A percentile compares a stretch with the other conserved stretches of the same genome.
Conservation (phyloP, 345 rosid species). For the Sisymbrium irio region DNA sequence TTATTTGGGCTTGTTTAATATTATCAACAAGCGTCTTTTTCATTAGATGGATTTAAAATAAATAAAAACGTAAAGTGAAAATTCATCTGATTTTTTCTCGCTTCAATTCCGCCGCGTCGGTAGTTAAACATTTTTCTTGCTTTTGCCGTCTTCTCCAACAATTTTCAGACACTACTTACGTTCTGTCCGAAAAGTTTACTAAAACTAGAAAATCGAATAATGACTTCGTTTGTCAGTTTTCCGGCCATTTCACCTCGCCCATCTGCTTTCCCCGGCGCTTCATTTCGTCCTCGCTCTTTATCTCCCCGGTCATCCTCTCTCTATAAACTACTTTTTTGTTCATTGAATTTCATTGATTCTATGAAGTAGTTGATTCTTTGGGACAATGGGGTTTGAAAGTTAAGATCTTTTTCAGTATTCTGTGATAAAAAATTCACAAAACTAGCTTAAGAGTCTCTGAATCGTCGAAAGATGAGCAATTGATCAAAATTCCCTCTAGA, state of each 20-base stretch:
- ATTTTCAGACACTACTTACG: constrained; percentile 23
- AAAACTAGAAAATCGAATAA: neutral
- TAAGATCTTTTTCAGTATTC: neutral
- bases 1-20: constrained; percentile 1
- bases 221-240: constrained; percentile 35
- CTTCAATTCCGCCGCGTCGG: constrained; percentile 12
- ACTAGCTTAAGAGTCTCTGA: neutral
- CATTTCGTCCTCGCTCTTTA: constrained; percentile 33
- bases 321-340: neutral
- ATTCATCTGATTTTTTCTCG: neutral
- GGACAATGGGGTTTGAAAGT: constrained; percentile 3
- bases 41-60: neutral
- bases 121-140: constrained; percentile 18
- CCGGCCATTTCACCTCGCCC: constrained; percentile 27
- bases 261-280: constrained; percentile 28
- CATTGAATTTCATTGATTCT: neutral
- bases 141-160: constrained; percentile 14
- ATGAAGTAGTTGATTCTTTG: no score
- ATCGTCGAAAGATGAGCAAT: neutral
- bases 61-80: neutral
- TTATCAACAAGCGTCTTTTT: neutral
- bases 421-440: neutral
- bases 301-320: constrained; percentile 37
- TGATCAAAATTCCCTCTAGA: neutral
- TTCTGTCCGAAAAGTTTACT: neutral